Conservation (phyloP, 1,284 basidiomycete species). For the Fomitopsis palustris region DNA sequence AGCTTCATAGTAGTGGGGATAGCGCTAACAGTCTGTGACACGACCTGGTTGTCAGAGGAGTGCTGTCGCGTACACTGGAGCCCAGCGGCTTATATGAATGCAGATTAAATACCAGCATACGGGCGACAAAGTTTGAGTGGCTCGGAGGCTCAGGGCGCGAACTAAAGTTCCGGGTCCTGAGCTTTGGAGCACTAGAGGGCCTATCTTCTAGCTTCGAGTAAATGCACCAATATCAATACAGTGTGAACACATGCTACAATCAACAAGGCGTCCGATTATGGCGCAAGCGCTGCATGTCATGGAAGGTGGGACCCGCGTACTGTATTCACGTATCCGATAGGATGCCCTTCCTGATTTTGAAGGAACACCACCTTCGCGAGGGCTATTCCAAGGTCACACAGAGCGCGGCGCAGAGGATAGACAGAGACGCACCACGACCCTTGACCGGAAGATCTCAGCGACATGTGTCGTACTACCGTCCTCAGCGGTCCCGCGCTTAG, state of each 20-base stretch:
- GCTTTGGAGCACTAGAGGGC: background rate
- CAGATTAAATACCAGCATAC: background rate
- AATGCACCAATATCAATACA: no score
- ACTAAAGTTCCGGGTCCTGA: background rate
- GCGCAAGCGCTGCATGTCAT: background rate
- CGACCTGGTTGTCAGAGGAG: no score
- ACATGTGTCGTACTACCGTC: slow-evolving; percentile 14
- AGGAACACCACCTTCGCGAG: slow-evolving; percentile 33
- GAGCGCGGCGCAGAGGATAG: background rate
- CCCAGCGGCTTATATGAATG: no score
- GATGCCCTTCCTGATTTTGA: slow-evolving; percentile 22
- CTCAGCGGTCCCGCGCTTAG: slow-evolving; percentile 16
- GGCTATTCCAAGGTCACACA: slow-evolving; percentile 24
- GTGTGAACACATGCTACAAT: no score
- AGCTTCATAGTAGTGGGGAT: no score
- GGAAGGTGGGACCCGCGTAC: background rate
- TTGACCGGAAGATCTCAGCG: slow-evolving; percentile 37
- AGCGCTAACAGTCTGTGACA: no score
- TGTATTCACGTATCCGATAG: background rate
- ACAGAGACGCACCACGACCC: slow-evolving; percentile 36
- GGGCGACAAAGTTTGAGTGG: background rate
- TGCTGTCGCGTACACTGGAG: no score
- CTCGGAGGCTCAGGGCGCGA: background rate
- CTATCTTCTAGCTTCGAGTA: no score
- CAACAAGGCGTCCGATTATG: no score